These are phyloP conservation scores for Biancaea sappan DNA, from an alignment of 306 rosid species.

Conservation along the genomic window DNA sequence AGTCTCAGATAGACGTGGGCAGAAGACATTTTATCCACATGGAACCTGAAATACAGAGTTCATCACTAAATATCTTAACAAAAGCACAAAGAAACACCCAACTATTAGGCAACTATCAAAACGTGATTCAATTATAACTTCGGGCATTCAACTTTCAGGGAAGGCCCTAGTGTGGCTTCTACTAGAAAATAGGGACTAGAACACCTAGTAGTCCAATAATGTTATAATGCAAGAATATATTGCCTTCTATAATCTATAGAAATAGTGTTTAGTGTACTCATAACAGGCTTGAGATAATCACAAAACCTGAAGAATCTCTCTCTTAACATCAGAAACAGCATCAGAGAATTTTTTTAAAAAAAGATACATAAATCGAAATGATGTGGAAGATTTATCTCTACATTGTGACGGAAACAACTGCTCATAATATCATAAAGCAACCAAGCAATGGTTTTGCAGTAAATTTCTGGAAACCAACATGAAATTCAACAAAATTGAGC, in stretches of 20 bases:
- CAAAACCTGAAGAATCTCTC: conserved; percentile 11
- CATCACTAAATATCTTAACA: background rate
- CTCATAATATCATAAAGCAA: background rate
- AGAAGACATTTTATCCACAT: conserved; percentile 97
- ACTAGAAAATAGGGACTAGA: background rate
- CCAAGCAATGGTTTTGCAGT: background rate
- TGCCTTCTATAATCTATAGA: background rate
- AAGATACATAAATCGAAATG: background rate
- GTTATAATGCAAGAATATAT: background rate
- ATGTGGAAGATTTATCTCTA: background rate
- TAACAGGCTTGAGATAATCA: background rate
- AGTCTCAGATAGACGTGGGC: conserved; percentile 95
- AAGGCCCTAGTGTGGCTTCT: background rate
- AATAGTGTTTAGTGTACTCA: background rate
- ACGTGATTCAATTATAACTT: background rate
- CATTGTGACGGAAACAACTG: background rate
- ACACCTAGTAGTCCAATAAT: background rate
- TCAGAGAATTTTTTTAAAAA: background rate
- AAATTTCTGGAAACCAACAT: background rate
- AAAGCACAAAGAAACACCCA: background rate
- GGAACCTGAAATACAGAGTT: conserved; percentile 66
- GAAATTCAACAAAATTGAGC: conserved; percentile 6
- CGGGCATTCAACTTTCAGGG: background rate
- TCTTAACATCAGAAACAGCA: background rate
- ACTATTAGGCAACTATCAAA: background rate